Evolutionary conservation across 1,139 yeast genomes (phyloP).

Genomic region (Meyerozyma carpophila): DNA sequence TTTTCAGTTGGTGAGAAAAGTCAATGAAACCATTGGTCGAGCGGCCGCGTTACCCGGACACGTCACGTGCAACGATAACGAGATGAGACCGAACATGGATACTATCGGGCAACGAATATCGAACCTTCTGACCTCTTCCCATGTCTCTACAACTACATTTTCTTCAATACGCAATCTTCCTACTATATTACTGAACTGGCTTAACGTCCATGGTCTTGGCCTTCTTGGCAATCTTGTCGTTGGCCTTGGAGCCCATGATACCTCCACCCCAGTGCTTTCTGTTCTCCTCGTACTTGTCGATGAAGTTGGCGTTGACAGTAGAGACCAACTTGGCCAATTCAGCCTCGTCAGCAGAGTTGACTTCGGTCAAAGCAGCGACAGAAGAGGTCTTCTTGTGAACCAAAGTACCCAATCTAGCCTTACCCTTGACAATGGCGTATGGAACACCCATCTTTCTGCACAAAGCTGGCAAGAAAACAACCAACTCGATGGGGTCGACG

Average conservation of each 20-base stretch:
- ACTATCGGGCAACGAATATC: no score
- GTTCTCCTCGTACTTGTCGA: constrained; percentile 14
- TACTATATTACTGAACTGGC: neutral
- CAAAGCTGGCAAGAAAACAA: constrained; percentile 87
- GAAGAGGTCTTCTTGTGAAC: constrained; percentile 16
- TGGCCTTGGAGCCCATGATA: constrained; percentile 12
- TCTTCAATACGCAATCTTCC: no score
- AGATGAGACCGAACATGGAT: no score
- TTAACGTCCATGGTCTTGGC: constrained; percentile 6
- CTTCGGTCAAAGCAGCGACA: constrained; percentile 16
- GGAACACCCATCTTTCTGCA: constrained; percentile 17
- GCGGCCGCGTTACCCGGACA: constrained; percentile 10
- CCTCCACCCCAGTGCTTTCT: constrained; percentile 18
- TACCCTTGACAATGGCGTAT: constrained; percentile 16
- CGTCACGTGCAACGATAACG: constrained; percentile 1
- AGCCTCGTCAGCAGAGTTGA: constrained; percentile 12
- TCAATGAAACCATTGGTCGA: constrained; percentile 22
- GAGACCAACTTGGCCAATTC: constrained; percentile 14
- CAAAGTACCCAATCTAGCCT: constrained; percentile 16
- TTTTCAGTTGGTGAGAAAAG: constrained; percentile 18
- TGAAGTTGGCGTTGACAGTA: constrained; percentile 14
- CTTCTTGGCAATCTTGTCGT: constrained; percentile 13
- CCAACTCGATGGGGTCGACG: constrained; percentile 98
- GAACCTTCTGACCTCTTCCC: no score
- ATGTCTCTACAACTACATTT: no score